Base-by-base conservation (phyloP, 1,139 yeast species). In the Taphrina sp. region DNA sequence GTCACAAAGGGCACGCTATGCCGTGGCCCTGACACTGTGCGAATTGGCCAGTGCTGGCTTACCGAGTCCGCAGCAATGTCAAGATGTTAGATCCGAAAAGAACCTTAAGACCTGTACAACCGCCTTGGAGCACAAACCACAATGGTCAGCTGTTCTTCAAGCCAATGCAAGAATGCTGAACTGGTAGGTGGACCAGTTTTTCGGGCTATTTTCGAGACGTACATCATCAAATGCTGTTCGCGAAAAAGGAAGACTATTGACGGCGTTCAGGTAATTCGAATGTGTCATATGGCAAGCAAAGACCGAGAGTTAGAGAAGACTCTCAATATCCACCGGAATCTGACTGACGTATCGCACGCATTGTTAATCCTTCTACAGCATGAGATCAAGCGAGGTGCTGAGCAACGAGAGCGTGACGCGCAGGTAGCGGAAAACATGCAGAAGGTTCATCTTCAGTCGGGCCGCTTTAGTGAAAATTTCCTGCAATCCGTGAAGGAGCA, bases 191-290 rank as follows among this genome's bases (percentile, higher is more conserved):
- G 49, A 46, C 54, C 19, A 44, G 53, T 17, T 55, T 37, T 20
- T 55, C 58, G 2, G 58, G 58, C 26, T 55, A 55, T 26, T 55
- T 34, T 33, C 42, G 58, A 38, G 58, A 55, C 19, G 55, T 47
- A 24, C 23, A 37, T 20, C 16, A 23, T 3, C 10, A 17, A 7
- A 8, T 3, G 7, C 5, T 4, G 16, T 12, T 8, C 5, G 31
- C 24, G 33, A 39, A 22, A n/a, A n/a, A n/a, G n/a, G n/a, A n/a
- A n/a, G n/a, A n/a, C n/a, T n/a, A n/a, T n/a, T n/a, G n/a, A n/a
- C n/a, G n/a, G n/a, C n/a, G 8, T 8, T 5, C 35, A 49, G 54
- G 46, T 49, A 16, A 38, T 39, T 5, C 12, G 39, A 12, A 49
- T 49, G 41, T 49, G 54, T 42, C 24, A 49, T 23, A 26, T 41